A percentile compares a stretch with the other conserved stretches of the same genome.
Evolutionary conservation across 1,284 basidiomycete genomes (phyloP).

Genomic region (Trichosporon asahii): DNA sequence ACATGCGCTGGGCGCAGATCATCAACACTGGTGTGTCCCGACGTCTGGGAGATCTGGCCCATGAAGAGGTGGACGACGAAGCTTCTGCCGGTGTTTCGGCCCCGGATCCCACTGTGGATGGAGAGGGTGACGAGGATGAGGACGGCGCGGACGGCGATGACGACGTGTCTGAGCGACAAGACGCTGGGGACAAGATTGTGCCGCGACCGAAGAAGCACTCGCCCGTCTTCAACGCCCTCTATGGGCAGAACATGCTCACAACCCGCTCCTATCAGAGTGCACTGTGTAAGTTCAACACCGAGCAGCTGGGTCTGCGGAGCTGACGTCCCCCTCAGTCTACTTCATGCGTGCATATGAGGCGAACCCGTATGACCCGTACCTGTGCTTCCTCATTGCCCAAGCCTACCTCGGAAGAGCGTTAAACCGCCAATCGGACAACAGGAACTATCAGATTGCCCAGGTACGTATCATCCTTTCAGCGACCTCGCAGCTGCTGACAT

Average conservation of each 20-base stretch:
- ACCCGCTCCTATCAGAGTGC: constrained; percentile 86
- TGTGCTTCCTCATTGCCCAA: constrained; percentile 76
- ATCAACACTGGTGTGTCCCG: constrained; percentile 27
- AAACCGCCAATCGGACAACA: constrained; percentile 90
- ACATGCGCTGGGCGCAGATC: constrained; percentile 46
- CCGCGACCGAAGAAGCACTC: constrained; percentile 65
- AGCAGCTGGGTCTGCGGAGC: background rate
- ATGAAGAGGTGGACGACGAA: constrained; percentile 5
- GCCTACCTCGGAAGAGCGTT: constrained; percentile 83
- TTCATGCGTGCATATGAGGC: constrained; percentile 81
- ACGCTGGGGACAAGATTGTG: constrained; percentile 18
- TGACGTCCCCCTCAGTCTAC: constrained; percentile 62
- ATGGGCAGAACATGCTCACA: constrained; percentile 79
- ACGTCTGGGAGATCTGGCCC: constrained; percentile 26
- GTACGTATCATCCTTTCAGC: constrained; percentile 56
- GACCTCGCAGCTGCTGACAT: constrained; percentile 11
- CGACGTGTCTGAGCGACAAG: constrained; percentile 8
- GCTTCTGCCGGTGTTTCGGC: background rate
- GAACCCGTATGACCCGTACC: constrained; percentile 74
- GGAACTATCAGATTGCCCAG: constrained; percentile 73
- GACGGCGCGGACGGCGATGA: constrained; percentile 24
- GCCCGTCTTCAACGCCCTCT: constrained; percentile 71
- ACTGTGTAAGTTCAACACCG: constrained; percentile 63
- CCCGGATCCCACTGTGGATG: background rate
- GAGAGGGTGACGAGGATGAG: constrained; percentile 24